Evolutionary conservation across 208 protist genomes (phyloP), one percentile per base, ranked within the genome.

Genomic region (Leishmania amazonensis): DNA sequence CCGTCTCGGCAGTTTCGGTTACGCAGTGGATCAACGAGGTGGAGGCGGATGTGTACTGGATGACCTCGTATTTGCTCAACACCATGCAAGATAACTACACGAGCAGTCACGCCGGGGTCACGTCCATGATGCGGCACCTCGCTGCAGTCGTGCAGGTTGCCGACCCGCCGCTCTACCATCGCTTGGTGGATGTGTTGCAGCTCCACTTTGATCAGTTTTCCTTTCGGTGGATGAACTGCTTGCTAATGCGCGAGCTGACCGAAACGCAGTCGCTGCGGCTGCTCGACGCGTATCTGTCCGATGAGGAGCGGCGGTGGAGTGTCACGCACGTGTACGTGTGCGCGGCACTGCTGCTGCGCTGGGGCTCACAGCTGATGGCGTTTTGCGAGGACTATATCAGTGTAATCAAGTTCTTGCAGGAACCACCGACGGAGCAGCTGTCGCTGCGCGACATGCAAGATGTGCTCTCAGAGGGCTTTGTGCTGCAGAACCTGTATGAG

Each of bases 221-320:
- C 57, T 98, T 98, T 70, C 89, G 95, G 9, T 98, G 96, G 96
- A 97, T 97, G 93, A 97, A 97, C 76, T 99, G 97, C 83, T 73
- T 98, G 67, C 88, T 99, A 19, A 76, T 98, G 68, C 90, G 97
- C 42, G 97, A 99, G 83, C 81, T 98, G 15, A 90, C 90, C 3
- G 84, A 93, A 40, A 88, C 85, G 60, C 88, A 97, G 81, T 85
- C 91, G 64, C 80, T 98, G 62, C 89, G 94, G 15, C 75, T 99
- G 51, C 94, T 93, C 84, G 97, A 99, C 86, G 88, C 93, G 5
- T 99, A 98, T 78, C 83, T 99, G 28, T 87, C 93, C 47, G 94
- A 98, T 71, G 91, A 91, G 70, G 86, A 88, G 65, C 88, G 87
- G 38, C 83, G 81, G 54, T 95, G 93, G 87, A 88, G 80, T 51